Evolutionary conservation across 495 filamentous ascomycete species (phyloP), one percentile per base, ranked within the genome.

Genomic region (Penicillium pancosmium): DNA sequence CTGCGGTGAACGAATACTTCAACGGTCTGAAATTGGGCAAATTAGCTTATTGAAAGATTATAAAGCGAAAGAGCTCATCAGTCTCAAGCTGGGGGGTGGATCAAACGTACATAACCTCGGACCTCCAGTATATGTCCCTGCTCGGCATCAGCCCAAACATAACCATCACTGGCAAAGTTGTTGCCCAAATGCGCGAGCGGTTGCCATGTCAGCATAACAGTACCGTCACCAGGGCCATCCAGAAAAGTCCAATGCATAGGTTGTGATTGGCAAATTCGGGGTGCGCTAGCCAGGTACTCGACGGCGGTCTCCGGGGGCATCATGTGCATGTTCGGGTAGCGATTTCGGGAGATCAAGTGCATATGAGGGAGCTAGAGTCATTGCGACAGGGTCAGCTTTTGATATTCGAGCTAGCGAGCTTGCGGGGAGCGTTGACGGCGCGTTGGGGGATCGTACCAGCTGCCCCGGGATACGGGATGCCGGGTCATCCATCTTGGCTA

Each of bases 231-330:
- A 5, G 93, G 93, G 31, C 85, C 83, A 60, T 93, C 87, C 44
- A 97, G 80, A 73, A 94, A 97, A 16, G 88, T 92, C 93, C 93
- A 98, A 68, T 84, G 88, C 82, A 97, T 92, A 6, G 92, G 82
- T 36, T 90, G 84, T 50, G 80, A 74, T 61, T 91, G 85, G 59
- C 87, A 88, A 38, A 90, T 87, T 63, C 86, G 88, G 4, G 90
- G 89, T n/a, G 91, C 92, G 67, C 85, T 78, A 56, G 89, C 73
- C 55, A 97, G 82, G 80, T 88, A 92, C 62, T 88, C 85, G 41
- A 90, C 84, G 8, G 91, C 86, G 54, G 91, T 86, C 23, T 86
- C 79, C 12, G 88, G 80, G 54, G 86, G 83, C 56, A 93, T 76
- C 59, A 80, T 76, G 31, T 84, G 83, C 70, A 87, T 83, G 44